These are phyloP conservation scores for Hypoxylon sp. DNA, from an alignment of 2,329 filamentous ascomycete genomes.

Conservation along the genomic window DNA sequence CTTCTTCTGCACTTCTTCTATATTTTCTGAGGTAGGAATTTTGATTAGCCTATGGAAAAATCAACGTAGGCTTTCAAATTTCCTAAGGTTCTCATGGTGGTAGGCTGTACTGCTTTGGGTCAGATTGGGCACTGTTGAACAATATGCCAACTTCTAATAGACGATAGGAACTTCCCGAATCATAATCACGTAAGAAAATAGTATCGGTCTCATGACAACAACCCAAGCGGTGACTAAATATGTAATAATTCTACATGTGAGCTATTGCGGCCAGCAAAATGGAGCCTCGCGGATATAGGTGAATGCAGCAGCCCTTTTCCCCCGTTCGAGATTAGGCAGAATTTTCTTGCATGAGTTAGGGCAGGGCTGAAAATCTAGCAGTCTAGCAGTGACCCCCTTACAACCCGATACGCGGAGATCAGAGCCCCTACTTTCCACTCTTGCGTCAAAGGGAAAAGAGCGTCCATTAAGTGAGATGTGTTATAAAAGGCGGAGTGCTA, in stretches of 20 bases:
- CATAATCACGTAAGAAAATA: slow-evolving; percentile 18
- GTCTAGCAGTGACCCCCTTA: background rate
- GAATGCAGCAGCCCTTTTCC: background rate
- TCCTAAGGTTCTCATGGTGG: background rate
- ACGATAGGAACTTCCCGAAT: background rate
- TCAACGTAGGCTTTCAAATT: background rate
- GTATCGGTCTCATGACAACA: slow-evolving; percentile 13
- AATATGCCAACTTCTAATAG: slow-evolving; percentile 15
- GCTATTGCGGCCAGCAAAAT: background rate
- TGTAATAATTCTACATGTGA: background rate
- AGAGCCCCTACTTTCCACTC: background rate
- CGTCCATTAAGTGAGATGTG: background rate
- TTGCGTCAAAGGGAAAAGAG: background rate
- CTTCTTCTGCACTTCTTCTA: background rate
- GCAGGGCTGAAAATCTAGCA: background rate
- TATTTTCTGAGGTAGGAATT: background rate
- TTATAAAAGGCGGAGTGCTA: background rate
- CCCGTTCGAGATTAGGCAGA: background rate
- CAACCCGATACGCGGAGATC: background rate
- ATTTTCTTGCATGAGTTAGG: background rate
- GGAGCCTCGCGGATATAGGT: background rate
- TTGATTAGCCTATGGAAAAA: background rate
- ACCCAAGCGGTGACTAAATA: background rate
- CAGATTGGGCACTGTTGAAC: slow-evolving; percentile 9
- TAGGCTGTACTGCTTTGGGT: slow-evolving; percentile 16